Evolutionary conservation across 1,284 basidiomycete genomes (phyloP).

Genomic region (Ceratobasidium sp.): DNA sequence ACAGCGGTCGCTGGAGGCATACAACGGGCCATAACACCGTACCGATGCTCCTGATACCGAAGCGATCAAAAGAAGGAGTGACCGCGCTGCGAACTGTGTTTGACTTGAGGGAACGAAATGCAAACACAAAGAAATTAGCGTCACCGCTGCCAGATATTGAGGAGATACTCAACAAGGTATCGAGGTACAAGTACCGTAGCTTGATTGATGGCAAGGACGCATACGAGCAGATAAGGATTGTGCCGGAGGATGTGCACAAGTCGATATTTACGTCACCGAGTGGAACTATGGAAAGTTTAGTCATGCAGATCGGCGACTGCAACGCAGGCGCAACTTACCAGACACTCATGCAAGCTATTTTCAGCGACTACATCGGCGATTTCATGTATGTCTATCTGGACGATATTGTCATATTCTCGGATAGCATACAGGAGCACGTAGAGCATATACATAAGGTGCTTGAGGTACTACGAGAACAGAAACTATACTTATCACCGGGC

Average conservation of each 20-base stretch:
- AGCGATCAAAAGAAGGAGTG: conserved; percentile 54
- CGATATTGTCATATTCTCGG: conserved; percentile 55
- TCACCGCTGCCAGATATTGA: conserved; percentile 54
- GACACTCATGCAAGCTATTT: conserved; percentile 56
- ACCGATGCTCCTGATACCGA: conserved; percentile 58
- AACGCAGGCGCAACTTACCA: conserved; percentile 55
- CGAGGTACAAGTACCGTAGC: conserved; percentile 51
- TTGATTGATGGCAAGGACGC: conserved; percentile 57
- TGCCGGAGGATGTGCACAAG: conserved; percentile 54
- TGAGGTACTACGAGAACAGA: conserved; percentile 53
- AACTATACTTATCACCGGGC: conserved; percentile 54
- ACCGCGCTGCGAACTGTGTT: conserved; percentile 48
- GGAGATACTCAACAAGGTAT: conserved; percentile 52
- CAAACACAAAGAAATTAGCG: conserved; percentile 51
- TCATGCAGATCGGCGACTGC: conserved; percentile 57
- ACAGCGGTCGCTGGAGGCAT: conserved; percentile 55
- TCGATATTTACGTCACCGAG: conserved; percentile 54
- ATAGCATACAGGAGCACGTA: conserved; percentile 57
- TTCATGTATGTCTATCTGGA: conserved; percentile 49
- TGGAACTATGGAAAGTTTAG: conserved; percentile 57
- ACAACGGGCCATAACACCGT: conserved; percentile 54
- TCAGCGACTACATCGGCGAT: conserved; percentile 53
- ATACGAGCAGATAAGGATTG: conserved; percentile 58
- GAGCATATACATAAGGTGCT: conserved; percentile 55
- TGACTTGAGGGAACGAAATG: conserved; percentile 52